These are phyloP conservation scores for Protomyces macrosporus DNA, from an alignment of 1,139 yeast genomes.

Conservation along the genomic window DNA sequence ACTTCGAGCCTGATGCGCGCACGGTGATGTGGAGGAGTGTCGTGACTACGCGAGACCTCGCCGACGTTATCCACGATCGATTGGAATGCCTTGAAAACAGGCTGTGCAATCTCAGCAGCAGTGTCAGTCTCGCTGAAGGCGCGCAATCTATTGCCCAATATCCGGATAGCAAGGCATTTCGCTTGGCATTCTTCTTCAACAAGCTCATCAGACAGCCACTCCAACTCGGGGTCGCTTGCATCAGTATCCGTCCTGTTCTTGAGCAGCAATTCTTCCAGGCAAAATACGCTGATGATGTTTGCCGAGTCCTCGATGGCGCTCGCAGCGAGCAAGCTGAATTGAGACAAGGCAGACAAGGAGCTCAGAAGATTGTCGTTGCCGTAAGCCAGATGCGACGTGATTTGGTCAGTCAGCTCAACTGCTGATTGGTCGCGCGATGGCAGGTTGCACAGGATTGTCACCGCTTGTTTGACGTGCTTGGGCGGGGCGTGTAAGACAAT, in stretches of 20 bases:
- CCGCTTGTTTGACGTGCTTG: constrained; percentile 60
- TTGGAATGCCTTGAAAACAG: constrained; percentile 60
- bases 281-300: constrained; percentile 53
- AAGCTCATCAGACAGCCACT: constrained; percentile 50
- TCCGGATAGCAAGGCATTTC: constrained; percentile 46
- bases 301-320: constrained; percentile 51
- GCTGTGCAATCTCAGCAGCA: constrained; percentile 47
- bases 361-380: constrained; percentile 45
- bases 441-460: constrained; percentile 52
- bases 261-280: constrained; percentile 60
- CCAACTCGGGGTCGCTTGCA: constrained; percentile 33
- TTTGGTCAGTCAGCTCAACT: constrained; percentile 42
- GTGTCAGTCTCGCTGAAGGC: constrained; percentile 44
- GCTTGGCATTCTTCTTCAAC: constrained; percentile 44
- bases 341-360: constrained; percentile 57
- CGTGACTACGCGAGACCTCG: constrained; percentile 55
- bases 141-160: constrained; percentile 60
- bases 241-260: constrained; percentile 40
- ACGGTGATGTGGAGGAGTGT: constrained; percentile 62
- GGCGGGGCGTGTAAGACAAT: constrained; percentile 55
- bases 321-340: constrained; percentile 53
- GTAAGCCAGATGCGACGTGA: constrained; percentile 34
- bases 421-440: constrained; percentile 43
- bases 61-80: constrained; percentile 73
- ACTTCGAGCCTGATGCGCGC: constrained; percentile 63